Base-by-base conservation (phyloP, 805 yeast species). In the Starmerella kuoi region DNA sequence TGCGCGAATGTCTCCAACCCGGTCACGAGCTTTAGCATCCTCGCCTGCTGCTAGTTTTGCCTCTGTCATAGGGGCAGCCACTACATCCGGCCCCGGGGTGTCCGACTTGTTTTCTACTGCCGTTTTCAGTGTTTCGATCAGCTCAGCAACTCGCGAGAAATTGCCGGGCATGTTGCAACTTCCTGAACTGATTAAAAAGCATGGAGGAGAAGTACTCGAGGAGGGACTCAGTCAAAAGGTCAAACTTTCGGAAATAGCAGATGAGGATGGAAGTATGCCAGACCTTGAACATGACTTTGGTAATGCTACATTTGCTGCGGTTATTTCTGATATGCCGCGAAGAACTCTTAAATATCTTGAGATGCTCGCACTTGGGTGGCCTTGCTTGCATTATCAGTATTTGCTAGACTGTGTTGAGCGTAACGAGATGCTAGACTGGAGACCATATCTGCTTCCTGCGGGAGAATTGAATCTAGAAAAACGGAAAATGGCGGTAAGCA, bases 331-430 rank as follows among this genome's bases (percentile, higher is more conserved):
- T 30, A 67, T 66, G 24, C 69, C 71, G 43, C 66, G 73, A 17
- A 63, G 95, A 28, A 82, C 86, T 37, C 68, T 77, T 7, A 86
- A 85, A 54, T 86, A 79, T 56, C 57, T 86, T 8, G 91, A 83
- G 54, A 75, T 79, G 2, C 58, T 85, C 15, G 82, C 88, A 0
- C 55, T 85, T 34, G 87, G 88, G 2, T 85, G 94, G 94, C 96
- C 96, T 2, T 70, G 81, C 17, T 54, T 86, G n/a, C 76, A 83
- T 2, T 69, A 71, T 42, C 55, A 60, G 7, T 85, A 71, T 28
- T n/a, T 40, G 9, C 6, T 20, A 9, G 79, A 77, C 44, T 68
- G 79, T 42, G 51, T 72, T 2, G 49, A 54, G 1, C 54, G 55
- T 37, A 43, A 51, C 2, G 23, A 45, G 23, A 38, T 66, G 43